Conservation (phyloP, 2,329 filamentous ascomycete genomes). For the Hirsutella thompsonii region DNA sequence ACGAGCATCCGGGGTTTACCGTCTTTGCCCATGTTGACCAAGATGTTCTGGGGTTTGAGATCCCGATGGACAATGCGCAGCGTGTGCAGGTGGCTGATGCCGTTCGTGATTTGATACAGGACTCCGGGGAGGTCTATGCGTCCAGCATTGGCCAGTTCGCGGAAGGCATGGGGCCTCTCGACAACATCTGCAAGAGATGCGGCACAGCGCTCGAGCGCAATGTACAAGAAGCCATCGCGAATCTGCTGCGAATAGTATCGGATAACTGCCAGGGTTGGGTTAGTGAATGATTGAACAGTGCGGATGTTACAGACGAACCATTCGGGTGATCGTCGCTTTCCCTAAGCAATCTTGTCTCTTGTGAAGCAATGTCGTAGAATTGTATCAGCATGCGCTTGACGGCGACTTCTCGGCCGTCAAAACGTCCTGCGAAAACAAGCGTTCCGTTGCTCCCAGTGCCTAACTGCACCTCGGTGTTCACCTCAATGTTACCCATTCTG, state of each 20-base stretch:
- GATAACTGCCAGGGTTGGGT: slow-evolving; percentile 48
- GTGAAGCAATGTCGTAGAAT: slow-evolving; percentile 89
- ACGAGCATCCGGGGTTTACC: slow-evolving; percentile 75
- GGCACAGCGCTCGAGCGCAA: slow-evolving; percentile 86
- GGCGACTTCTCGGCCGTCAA: slow-evolving; percentile 84
- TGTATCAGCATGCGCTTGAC: slow-evolving; percentile 95
- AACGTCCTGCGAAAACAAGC: slow-evolving; percentile 86
- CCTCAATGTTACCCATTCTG: slow-evolving; percentile 50
- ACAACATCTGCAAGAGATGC: slow-evolving; percentile 88
- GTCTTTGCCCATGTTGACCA: slow-evolving; percentile 63
- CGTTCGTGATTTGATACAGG: slow-evolving; percentile 79
- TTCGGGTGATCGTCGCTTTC: slow-evolving; percentile 95
- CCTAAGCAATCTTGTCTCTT: slow-evolving; percentile 79
- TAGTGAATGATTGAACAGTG: not conserved
- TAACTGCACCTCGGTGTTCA: slow-evolving; percentile 49
- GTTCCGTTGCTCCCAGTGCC: slow-evolving; percentile 92
- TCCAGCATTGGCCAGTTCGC: slow-evolving; percentile 57
- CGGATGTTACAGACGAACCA: slow-evolving; percentile 27
- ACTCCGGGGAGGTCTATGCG: slow-evolving; percentile 67
- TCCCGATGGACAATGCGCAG: slow-evolving; percentile 94
- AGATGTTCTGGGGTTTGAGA: slow-evolving; percentile 93
- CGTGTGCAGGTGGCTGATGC: slow-evolving; percentile 77
- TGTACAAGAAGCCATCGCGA: slow-evolving; percentile 85
- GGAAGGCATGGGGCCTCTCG: slow-evolving; percentile 56
- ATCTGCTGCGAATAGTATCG: slow-evolving; percentile 90